Conservation (phyloP, 2,329 filamentous ascomycete genomes). For the Exophiala bonariae region DNA sequence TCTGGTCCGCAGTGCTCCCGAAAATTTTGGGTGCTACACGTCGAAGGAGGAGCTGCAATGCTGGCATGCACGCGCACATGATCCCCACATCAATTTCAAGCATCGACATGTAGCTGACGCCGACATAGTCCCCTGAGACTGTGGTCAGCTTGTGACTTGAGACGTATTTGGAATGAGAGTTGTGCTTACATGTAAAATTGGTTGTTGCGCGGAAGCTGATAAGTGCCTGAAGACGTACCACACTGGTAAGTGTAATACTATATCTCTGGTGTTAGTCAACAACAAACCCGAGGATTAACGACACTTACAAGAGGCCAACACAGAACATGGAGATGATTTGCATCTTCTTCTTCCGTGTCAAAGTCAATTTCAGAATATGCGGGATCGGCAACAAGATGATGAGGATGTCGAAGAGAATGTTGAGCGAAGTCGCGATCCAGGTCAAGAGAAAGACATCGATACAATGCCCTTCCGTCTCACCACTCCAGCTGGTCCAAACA, state of each 20-base stretch:
- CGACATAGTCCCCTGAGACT: slow-evolving; percentile 2
- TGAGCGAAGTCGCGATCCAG: slow-evolving; percentile 36
- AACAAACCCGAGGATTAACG: slow-evolving; percentile 29
- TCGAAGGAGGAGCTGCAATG: slow-evolving; percentile 5
- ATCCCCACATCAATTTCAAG: slow-evolving; percentile 13
- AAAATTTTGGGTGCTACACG: background rate
- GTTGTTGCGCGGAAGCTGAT: background rate
- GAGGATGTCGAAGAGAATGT: slow-evolving; percentile 34
- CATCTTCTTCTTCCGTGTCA: slow-evolving; percentile 33
- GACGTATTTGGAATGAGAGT: too few relatives aligned
- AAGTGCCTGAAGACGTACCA: slow-evolving; percentile 1
- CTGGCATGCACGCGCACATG: slow-evolving; percentile 15
- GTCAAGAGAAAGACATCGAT: slow-evolving; percentile 40
- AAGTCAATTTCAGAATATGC: slow-evolving; percentile 30
- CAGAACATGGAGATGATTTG: slow-evolving; percentile 38
- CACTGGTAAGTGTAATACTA: slow-evolving; percentile 5
- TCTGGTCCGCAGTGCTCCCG: background rate
- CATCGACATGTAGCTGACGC: background rate
- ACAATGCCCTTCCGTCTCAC: slow-evolving; percentile 35
- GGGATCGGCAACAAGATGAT: slow-evolving; percentile 33
- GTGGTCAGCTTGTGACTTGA: too few relatives aligned
- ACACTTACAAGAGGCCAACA: slow-evolving; percentile 37
- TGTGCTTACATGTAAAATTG: slow-evolving; percentile 6
- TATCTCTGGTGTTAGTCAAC: background rate
- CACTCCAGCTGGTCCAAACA: slow-evolving; percentile 46